Evolutionary conservation across 2,329 filamentous ascomycete genomes (phyloP), one percentile per base, ranked within the genome.

Genomic region (Alternaria tenuissima): DNA sequence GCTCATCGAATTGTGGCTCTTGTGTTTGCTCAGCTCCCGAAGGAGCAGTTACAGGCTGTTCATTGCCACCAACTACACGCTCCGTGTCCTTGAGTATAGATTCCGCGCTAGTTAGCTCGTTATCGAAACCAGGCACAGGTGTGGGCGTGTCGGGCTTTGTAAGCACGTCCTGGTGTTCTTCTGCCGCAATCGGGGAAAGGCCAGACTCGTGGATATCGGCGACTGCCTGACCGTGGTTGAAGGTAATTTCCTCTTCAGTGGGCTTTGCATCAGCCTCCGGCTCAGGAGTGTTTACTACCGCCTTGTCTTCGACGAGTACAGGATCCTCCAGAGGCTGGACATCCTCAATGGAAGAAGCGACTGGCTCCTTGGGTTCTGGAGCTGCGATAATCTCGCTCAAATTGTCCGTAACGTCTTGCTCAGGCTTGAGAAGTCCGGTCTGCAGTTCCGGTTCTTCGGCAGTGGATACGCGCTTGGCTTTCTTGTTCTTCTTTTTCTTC

Each of bases 401-500:
- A 4, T 57, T 16, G 14, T 59, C 46, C 8, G 55, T 32, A 1
- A 3, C 2, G 7, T 41, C 52, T 8, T n/a, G 36, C 30, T 44
- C 34, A 24, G 52, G 18, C 26, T 62, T 62, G 18, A 49, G n/a
- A 18, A 52, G 36, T 11, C 30, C 56, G 5, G 39, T 49, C 36
- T 58, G 63, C 52, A 24, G 46, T 38, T 36, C 52, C 8, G 57
- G 42, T 8, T 71, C 67, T 9, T 69, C 69, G 22, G 64, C 43
- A 3, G 43, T 48, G 11, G 66, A 67, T 14, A 52, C 60, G 7
- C 57, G 57, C 41, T 74, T 73, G 24, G 39, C 63, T 49, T 73
- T 73, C 61, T 71, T 72, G 24, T 55, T 57, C 46, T 72, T 70
- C 54, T 72, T 73, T 57, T 69, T 68, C 58, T 71, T 71, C 53